Conservation (phyloP, 805 yeast genomes). For the Yamadazyma takamatsuzukensis region DNA sequence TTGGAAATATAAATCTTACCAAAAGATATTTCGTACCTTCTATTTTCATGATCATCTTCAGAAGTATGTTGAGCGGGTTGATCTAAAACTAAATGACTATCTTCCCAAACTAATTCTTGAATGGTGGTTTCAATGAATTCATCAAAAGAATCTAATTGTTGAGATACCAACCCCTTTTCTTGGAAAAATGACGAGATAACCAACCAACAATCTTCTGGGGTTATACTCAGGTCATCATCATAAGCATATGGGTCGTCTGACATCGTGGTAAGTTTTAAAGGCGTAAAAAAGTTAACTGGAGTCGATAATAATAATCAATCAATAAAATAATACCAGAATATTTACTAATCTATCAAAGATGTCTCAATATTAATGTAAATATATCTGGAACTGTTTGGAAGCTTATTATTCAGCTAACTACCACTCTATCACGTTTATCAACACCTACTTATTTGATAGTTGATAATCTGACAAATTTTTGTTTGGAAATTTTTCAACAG, state of each 20-base stretch:
- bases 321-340: too few species aligned
- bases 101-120: conserved; percentile 96
- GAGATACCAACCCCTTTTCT: conserved; percentile 95
- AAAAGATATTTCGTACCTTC: conserved; percentile 93
- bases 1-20: conserved; percentile 95
- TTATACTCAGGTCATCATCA: conserved; percentile 63
- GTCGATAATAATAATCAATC: too few species aligned
- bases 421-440: too few species aligned
- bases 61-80: conserved; percentile 98
- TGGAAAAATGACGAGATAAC: conserved; percentile 94
- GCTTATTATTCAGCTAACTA: too few species aligned
- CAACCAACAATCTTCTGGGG: conserved; percentile 99
- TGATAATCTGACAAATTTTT: too few species aligned
- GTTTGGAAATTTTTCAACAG: too few species aligned
- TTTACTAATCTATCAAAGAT: too few species aligned
- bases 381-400: too few species aligned
- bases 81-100: conserved; percentile 87
- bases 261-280: too few species aligned
- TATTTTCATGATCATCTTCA: conserved; percentile 83
- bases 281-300: too few species aligned
- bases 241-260: conserved; percentile 70
- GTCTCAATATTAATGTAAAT: too few species aligned
- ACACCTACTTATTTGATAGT: too few species aligned
- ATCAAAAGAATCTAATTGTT: conserved; percentile 96
- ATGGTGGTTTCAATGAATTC: conserved; percentile 95